Evolutionary conservation across 2,329 filamentous ascomycete genomes (phyloP).

Genomic region (Nothophoma quercina): DNA sequence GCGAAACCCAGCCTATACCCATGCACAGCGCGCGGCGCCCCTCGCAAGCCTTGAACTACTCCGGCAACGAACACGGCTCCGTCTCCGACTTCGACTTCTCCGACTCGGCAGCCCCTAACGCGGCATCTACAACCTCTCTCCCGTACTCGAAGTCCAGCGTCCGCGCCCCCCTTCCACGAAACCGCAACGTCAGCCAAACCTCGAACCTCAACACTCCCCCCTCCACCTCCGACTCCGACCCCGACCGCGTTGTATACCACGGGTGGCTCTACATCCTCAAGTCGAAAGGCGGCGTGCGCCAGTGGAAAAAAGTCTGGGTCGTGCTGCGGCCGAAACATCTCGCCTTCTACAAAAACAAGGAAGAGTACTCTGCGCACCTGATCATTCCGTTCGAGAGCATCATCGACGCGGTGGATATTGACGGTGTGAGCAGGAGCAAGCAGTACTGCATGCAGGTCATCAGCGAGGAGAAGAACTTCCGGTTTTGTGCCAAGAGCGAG

Average conservation of each 20-base stretch:
- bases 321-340: slow-evolving; percentile 86
- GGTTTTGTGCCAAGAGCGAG: slow-evolving; percentile 72
- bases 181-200: slow-evolving; percentile 68
- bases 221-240: slow-evolving; percentile 56
- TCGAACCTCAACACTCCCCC: slow-evolving; percentile 57
- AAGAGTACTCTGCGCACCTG: slow-evolving; percentile 85
- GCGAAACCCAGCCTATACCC: slow-evolving; percentile 26
- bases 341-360: slow-evolving; percentile 90
- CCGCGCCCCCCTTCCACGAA: slow-evolving; percentile 26
- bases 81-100: slow-evolving; percentile 92
- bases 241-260: slow-evolving; percentile 92
- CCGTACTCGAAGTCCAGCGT: slow-evolving; percentile 18
- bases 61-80: slow-evolving; percentile 73
- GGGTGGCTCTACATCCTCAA: slow-evolving; percentile 87
- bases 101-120: slow-evolving; percentile 65
- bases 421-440: slow-evolving; percentile 85
- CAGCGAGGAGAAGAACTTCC: slow-evolving; percentile 77
- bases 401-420: slow-evolving; percentile 91
- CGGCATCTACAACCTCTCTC: slow-evolving; percentile 44
- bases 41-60: slow-evolving; percentile 70
- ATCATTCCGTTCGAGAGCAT: slow-evolving; percentile 81
- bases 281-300: slow-evolving; percentile 80
- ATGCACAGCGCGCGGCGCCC: slow-evolving; percentile 58
- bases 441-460: slow-evolving; percentile 90
- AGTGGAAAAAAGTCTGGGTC: slow-evolving; percentile 96